Base-by-base conservation (phyloP, 352 stramenopile genomes). In the Pythium grandisporangium region DNA sequence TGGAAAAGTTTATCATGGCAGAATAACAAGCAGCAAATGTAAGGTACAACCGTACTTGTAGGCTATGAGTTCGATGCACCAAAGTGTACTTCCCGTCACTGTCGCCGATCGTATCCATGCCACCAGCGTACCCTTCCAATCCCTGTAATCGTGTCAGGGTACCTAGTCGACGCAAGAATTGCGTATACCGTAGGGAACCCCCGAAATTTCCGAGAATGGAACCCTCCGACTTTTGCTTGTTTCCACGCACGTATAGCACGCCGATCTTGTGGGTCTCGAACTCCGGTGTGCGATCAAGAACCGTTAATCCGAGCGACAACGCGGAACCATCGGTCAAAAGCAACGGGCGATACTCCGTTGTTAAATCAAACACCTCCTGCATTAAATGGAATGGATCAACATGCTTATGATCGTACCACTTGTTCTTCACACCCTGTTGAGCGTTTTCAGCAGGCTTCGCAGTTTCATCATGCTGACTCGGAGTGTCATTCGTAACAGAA, bases 221-320 rank as follows among this genome's bases (percentile, higher is more conserved):
- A 23, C 45, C 37, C 50, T 94, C 81, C 0, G 57, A 53, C 3
- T 61, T 66, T 49, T 82, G 64, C n/a, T 67, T 82, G n/a, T 43
- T 44, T 20, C 66, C 61, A 10, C 64, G 61, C 13, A 90, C 55
- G 41, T 93, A 93, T 11, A 94, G 27, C 19, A 94, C 49, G 3
- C 81, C 81, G 27, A 94, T 82, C 47, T 94, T 94, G 58, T 94
- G 81, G 2, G 81, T 93, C 48, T 94, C 81, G 50, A 78, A 80
- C 48, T 70, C 63, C 6, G 79, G 81, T 16, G 75, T 92, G 21
- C 80, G 74, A 50, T 94, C 81, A 13, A 94, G 44, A 7, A 94
- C 79, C 20, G 37, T 84, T 14, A 94, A 53, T 3, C 71, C 81
- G 8, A 88, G 59, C 6, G 54, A 48, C 16, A 94, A 48, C 5